phyloP scores from a whole-genome alignment of 1,284 basidiomycete genomes.

The Ganoderma boninense region DNA sequence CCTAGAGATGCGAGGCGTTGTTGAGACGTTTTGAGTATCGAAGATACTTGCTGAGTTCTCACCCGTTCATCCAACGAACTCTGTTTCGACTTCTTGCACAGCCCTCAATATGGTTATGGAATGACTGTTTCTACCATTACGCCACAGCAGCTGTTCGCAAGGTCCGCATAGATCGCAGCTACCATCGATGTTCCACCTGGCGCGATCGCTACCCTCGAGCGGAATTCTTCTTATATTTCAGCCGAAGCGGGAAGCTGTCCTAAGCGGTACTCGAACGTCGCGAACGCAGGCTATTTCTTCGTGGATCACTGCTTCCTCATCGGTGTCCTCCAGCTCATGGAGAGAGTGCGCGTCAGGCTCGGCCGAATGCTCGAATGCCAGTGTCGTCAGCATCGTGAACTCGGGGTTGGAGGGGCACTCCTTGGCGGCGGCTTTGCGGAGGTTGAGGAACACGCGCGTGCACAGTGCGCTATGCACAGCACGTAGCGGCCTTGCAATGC shows the following conservation, averaged over 20 bases:
- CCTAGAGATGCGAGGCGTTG: too few relatives aligned
- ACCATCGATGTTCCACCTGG: not conserved
- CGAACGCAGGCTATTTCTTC: not conserved
- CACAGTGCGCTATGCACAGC: not conserved
- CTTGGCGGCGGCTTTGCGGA: conserved; percentile 2
- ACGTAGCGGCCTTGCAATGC: not conserved
- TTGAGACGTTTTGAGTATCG: too few relatives aligned
- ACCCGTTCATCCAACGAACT: too few relatives aligned
- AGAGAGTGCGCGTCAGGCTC: not conserved
- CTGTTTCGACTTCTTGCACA: too few relatives aligned
- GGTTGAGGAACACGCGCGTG: conserved; percentile 4
- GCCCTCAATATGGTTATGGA: too few relatives aligned
- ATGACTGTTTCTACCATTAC: too few relatives aligned
- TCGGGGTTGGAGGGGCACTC: not conserved
- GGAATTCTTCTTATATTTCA: not conserved
- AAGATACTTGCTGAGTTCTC: too few relatives aligned
- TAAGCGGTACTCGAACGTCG: not conserved
- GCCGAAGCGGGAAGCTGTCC: not conserved
- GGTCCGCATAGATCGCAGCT: not conserved
- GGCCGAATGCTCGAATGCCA: not conserved
- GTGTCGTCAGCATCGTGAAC: conserved; percentile 2
- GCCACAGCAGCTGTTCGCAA: not conserved
- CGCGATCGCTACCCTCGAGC: not conserved
- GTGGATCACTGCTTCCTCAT: not conserved
- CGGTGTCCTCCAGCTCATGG: not conserved